These are phyloP conservation scores for Prunus kanzakura DNA, from an alignment of 306 rosid species.

Conservation along the genomic window DNA sequence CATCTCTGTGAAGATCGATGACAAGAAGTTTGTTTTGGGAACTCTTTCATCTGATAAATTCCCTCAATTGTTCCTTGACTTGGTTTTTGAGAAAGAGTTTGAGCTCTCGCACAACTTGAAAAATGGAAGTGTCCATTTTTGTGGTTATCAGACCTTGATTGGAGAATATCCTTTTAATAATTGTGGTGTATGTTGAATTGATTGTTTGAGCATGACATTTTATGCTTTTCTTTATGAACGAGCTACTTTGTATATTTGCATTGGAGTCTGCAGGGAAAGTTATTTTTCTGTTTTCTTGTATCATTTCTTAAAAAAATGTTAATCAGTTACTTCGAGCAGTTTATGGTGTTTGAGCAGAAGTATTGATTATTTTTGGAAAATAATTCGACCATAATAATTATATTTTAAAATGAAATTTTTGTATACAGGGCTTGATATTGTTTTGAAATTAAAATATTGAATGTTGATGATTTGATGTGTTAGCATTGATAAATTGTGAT, in stretches of 20 bases:
- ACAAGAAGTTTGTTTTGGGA: slow-evolving; percentile 71
- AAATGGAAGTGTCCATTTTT: slow-evolving; percentile 54
- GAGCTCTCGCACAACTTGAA: slow-evolving; percentile 81
- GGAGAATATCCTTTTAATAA: slow-evolving; percentile 58
- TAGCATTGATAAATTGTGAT: neutral
- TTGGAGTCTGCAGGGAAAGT: neutral
- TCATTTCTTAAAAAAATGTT: too few relatives aligned
- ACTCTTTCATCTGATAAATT: slow-evolving; percentile 53
- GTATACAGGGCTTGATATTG: neutral
- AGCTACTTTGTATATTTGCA: neutral
- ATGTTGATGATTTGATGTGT: neutral
- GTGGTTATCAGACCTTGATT: slow-evolving; percentile 55
- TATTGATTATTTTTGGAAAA: too few relatives aligned
- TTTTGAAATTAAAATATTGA: neutral
- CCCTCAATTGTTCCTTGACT: slow-evolving; percentile 66
- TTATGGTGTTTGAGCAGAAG: neutral
- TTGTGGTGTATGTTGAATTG: neutral
- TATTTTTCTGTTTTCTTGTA: neutral
- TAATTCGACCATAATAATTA: too few relatives aligned
- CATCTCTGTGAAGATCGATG: slow-evolving; percentile 46
- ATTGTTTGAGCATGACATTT: neutral
- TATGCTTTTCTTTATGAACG: neutral
- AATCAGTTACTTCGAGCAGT: too few relatives aligned
- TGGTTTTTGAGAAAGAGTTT: slow-evolving; percentile 78
- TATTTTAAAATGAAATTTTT: too few relatives aligned